phyloP scores from a whole-genome alignment of 805 yeast species.

The Zygoascus bituminiphila region DNA sequence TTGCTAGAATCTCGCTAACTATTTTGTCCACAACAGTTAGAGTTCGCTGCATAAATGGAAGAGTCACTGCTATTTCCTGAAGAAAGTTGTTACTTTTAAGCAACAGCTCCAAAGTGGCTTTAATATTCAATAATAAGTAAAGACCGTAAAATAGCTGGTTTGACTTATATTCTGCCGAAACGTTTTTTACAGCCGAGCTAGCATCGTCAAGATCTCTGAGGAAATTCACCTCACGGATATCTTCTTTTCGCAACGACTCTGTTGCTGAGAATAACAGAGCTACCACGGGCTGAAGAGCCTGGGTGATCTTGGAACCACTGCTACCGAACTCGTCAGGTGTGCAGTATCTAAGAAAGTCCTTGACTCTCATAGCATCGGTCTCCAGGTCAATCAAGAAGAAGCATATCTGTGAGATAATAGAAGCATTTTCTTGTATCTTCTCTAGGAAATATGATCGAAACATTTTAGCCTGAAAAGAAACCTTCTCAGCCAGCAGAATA shows the following conservation, averaged over 20 bases:
- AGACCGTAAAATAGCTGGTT: not conserved
- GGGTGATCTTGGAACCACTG: not conserved
- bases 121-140: not conserved
- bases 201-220: not conserved
- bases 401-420: constrained; percentile 11
- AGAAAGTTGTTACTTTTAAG: not conserved
- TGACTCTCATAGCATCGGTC: not conserved
- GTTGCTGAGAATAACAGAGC: constrained; percentile 1
- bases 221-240: constrained; percentile 1
- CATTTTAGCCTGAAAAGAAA: not conserved
- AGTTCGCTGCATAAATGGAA: not conserved
- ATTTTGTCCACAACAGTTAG: not conserved
- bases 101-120: not conserved
- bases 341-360: not conserved
- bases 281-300: not conserved
- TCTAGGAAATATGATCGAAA: constrained; percentile 11
- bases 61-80: not conserved
- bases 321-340: constrained; percentile 5
- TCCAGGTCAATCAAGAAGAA: constrained; percentile 6
- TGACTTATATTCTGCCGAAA: not conserved
- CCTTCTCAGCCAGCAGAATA: constrained; percentile 1
- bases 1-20: not conserved
- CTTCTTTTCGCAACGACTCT: constrained; percentile 3
- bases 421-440: constrained; percentile 5
- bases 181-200: not conserved